These are phyloP conservation scores for Xylaria sp. DNA, from an alignment of 2,329 filamentous ascomycete genomes.

Conservation along the genomic window DNA sequence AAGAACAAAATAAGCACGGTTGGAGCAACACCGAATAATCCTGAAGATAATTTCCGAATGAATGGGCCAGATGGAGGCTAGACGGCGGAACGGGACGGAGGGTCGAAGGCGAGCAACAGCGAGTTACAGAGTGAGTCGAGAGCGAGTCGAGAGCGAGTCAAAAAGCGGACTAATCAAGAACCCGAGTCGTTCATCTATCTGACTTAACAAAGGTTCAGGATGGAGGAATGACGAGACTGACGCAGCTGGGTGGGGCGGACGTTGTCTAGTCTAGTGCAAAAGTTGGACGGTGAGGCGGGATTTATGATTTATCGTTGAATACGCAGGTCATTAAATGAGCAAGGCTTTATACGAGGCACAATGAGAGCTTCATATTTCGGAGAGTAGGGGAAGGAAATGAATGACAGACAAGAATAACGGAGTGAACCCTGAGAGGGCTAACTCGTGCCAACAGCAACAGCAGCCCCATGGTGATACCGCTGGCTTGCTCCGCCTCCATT, in stretches of 20 bases:
- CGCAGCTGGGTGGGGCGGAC: conserved; percentile 26
- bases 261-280: not conserved
- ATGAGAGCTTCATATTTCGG: not conserved
- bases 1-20: not conserved
- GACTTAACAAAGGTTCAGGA: conserved; percentile 13
- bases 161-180: not conserved
- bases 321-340: not conserved
- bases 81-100: conserved; percentile 1
- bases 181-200: conserved; percentile 14
- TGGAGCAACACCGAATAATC: not conserved
- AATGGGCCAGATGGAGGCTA: conserved; percentile 7
- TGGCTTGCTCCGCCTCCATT: not conserved
- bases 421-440: not conserved
- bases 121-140: not conserved
- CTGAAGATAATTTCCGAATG: conserved; percentile 18
- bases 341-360: conserved; percentile 9
- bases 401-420: too few species aligned
- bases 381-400: not conserved
- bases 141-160: too few species aligned
- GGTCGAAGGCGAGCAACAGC: conserved; percentile 3
- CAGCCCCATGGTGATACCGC: not conserved
- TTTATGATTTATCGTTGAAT: not conserved
- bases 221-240: conserved; percentile 29
- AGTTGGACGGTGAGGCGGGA: not conserved
- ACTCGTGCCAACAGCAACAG: not conserved